phyloP scores from a whole-genome alignment of 1,139 yeast genomes.

The Candida buenavistaensis region DNA sequence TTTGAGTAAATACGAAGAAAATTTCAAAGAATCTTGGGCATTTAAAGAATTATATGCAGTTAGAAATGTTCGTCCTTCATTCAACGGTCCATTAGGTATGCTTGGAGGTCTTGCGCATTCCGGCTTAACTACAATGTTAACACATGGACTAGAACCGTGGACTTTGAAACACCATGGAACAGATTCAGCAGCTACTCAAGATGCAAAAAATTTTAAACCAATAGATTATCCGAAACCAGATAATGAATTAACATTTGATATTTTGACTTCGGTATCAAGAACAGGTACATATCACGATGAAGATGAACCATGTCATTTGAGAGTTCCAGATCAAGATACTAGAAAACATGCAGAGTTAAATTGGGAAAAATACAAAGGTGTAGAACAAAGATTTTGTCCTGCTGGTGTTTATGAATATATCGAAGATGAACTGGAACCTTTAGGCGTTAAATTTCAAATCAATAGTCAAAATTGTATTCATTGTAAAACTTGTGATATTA shows the following conservation, averaged over 20 bases:
- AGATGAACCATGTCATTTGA: slow-evolving; percentile 85
- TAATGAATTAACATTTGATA: slow-evolving; percentile 83
- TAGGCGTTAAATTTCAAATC: slow-evolving; percentile 84
- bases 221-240: slow-evolving; percentile 95
- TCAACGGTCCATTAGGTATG: slow-evolving; percentile 68
- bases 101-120: slow-evolving; percentile 82
- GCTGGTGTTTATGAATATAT: slow-evolving; percentile 97
- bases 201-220: slow-evolving; percentile 63
- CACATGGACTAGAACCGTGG: slow-evolving; percentile 84
- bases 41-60: slow-evolving; percentile 77
- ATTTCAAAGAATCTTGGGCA: slow-evolving; percentile 79
- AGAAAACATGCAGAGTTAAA: slow-evolving; percentile 64
- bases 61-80: slow-evolving; percentile 90
- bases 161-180: slow-evolving; percentile 71
- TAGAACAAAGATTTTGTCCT: slow-evolving; percentile 92
- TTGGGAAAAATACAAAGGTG: slow-evolving; percentile 78
- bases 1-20: slow-evolving; percentile 58
- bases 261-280: slow-evolving; percentile 87
- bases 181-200: slow-evolving; percentile 70
- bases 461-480: slow-evolving; percentile 97
- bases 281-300: slow-evolving; percentile 97
- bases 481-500: slow-evolving; percentile 97
- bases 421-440: slow-evolving; percentile 56
- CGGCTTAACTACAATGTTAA: slow-evolving; percentile 77
- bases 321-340: slow-evolving; percentile 73